phyloP scores from a whole-genome alignment of 2,329 filamentous ascomycete species.

The Juglanconis sp. region DNA sequence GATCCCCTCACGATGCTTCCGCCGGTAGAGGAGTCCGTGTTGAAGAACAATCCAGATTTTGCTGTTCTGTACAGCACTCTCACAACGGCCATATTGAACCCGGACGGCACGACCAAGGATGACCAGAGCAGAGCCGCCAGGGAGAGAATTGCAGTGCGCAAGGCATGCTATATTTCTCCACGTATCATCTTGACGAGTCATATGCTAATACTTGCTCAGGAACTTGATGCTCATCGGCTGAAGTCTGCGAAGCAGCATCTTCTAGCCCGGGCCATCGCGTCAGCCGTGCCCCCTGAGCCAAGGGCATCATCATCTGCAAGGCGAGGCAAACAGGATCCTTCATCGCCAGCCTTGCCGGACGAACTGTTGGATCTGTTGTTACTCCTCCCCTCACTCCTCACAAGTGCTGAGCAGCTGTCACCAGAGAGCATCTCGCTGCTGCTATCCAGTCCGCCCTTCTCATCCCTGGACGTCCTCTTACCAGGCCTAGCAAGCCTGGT shows the following conservation, averaged over 20 bases:
- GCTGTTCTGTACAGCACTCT: constrained; percentile 55
- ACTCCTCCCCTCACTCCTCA: constrained; percentile 50
- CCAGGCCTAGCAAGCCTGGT: constrained; percentile 45
- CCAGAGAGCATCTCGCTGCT: constrained; percentile 39
- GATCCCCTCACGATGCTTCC: constrained; percentile 48
- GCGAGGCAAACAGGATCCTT: constrained; percentile 19
- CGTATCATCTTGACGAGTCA: not conserved
- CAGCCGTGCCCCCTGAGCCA: constrained; percentile 32
- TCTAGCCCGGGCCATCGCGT: constrained; percentile 47
- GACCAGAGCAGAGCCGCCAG: constrained; percentile 40
- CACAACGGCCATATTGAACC: constrained; percentile 51
- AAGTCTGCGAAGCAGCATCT: constrained; percentile 48
- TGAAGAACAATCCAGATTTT: constrained; percentile 58
- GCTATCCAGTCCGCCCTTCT: constrained; percentile 48
- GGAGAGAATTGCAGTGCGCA: constrained; percentile 45
- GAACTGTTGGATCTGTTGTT: constrained; percentile 53
- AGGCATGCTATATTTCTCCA: constrained; percentile 36
- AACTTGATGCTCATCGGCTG: constrained; percentile 47
- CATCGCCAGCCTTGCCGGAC: constrained; percentile 31
- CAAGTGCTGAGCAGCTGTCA: constrained; percentile 35
- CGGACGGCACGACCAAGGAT: constrained; percentile 56
- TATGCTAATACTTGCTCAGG: constrained; percentile 30
- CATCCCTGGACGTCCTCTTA: constrained; percentile 44
- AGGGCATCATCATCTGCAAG: constrained; percentile 15
- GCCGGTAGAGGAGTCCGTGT: constrained; percentile 51